Conservation (phyloP, 2,329 filamentous ascomycete species). For the Bipolaris zeicola region DNA sequence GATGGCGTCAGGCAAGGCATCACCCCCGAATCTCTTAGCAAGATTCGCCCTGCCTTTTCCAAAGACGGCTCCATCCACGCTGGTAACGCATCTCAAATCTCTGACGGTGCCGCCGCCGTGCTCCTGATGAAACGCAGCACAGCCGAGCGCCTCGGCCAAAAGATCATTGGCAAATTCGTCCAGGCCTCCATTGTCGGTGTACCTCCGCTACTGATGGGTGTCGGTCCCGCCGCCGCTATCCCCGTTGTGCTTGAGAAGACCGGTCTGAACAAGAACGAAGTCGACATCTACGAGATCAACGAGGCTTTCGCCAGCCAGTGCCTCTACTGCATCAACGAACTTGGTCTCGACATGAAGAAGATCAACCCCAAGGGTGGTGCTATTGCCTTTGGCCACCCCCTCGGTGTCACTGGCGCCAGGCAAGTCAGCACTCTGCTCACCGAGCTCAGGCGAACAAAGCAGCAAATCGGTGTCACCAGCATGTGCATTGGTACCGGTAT, state of each 20-base stretch:
- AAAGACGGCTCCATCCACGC: slow-evolving; percentile 94
- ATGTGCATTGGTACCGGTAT: slow-evolving; percentile 97
- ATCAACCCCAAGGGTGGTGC: slow-evolving; percentile 97
- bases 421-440: slow-evolving; percentile 92
- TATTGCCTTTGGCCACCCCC: slow-evolving; percentile 93
- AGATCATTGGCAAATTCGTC: slow-evolving; percentile 91
- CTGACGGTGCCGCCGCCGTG: slow-evolving; percentile 90
- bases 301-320: slow-evolving; percentile 97
- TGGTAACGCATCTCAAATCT: slow-evolving; percentile 94
- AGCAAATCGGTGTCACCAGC: slow-evolving; percentile 88
- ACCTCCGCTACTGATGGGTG: slow-evolving; percentile 90
- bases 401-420: slow-evolving; percentile 91
- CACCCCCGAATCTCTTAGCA: slow-evolving; percentile 84
- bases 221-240: slow-evolving; percentile 95
- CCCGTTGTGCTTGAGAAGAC: slow-evolving; percentile 88
- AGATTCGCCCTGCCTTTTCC: slow-evolving; percentile 88
- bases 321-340: slow-evolving; percentile 88
- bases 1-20: slow-evolving; percentile 87
- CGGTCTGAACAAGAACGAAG: slow-evolving; percentile 79
- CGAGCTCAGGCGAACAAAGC: slow-evolving; percentile 80
- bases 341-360: slow-evolving; percentile 81
- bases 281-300: slow-evolving; percentile 99
- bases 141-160: slow-evolving; percentile 84
- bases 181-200: slow-evolving; percentile 85
- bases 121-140: slow-evolving; percentile 94